These are phyloP conservation scores for Pichia californica DNA, from an alignment of 805 yeast genomes.

Conservation along the genomic window DNA sequence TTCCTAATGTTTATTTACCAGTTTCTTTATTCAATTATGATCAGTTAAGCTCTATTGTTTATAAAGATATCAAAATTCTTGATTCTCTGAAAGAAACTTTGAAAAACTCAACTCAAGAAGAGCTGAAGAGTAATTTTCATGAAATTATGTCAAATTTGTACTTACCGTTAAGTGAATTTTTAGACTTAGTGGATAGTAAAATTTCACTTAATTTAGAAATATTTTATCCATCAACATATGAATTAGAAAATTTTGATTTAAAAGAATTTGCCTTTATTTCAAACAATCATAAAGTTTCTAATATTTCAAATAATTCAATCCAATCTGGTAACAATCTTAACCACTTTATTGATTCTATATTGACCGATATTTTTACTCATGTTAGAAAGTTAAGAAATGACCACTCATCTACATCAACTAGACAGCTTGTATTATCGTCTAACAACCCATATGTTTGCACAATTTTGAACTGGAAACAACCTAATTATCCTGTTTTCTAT, in stretches of 20 bases:
- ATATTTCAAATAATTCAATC: conserved; percentile 15
- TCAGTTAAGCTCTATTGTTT: conserved; percentile 31
- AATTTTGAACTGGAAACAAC: conserved; percentile 95
- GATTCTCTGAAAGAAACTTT: conserved; percentile 15
- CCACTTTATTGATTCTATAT: conserved; percentile 65
- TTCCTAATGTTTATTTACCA: conserved; percentile 46
- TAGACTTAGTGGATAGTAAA: conserved; percentile 47
- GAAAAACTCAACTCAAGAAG: conserved; percentile 10
- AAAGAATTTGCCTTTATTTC: conserved; percentile 20
- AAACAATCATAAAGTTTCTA: conserved; percentile 9
- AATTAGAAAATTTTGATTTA: conserved; percentile 26
- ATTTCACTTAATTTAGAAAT: conserved; percentile 71
- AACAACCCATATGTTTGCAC: conserved; percentile 88
- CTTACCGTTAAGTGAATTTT: conserved; percentile 53
- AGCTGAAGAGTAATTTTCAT: conserved; percentile 32
- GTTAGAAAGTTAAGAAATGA: conserved; percentile 44
- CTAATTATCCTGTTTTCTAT: conserved; percentile 91
- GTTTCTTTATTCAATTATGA: conserved; percentile 51
- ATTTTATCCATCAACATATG: conserved; percentile 58
- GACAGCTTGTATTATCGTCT: conserved; percentile 80
- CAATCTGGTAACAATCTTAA: conserved; percentile 42
- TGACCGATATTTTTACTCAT: conserved; percentile 69
- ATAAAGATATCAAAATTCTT: conserved; percentile 14
- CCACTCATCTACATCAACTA: conserved; percentile 27
- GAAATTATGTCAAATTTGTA: conserved; percentile 41